These are phyloP conservation scores for Aspergillus ruber DNA, from an alignment of 2,329 filamentous ascomycete species.

Conservation along the genomic window DNA sequence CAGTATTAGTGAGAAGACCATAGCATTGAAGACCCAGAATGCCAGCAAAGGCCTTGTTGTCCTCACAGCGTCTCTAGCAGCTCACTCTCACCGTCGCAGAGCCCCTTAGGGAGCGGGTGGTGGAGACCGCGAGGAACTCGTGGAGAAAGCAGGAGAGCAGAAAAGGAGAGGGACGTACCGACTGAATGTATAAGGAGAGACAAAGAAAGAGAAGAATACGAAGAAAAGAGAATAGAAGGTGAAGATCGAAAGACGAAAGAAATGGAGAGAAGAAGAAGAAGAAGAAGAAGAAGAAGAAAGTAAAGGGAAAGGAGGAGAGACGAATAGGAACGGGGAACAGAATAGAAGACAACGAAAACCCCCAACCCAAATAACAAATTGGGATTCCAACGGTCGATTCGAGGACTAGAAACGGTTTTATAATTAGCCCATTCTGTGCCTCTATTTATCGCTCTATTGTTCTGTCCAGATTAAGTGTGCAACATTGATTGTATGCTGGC, in stretches of 20 bases:
- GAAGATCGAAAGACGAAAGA: conserved; percentile 2
- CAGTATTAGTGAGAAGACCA: not conserved
- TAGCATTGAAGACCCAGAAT: not conserved
- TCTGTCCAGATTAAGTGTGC: no score
- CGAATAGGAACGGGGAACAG: not conserved
- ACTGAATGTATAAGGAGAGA: conserved; percentile 1
- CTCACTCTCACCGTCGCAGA: conserved; percentile 9
- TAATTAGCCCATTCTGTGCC: no score
- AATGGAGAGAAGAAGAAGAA: conserved; percentile 3
- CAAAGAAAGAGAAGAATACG: conserved; percentile 3
- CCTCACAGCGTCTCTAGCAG: not conserved
- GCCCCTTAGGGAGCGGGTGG: not conserved
- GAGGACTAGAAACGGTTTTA: no score
- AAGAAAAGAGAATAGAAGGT: not conserved
- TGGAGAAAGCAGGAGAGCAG: conserved; percentile 1
- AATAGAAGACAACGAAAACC: no score
- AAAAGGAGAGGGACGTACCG: conserved; percentile 4
- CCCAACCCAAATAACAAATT: no score
- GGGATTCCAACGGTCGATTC: no score
- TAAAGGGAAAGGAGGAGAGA: conserved; percentile 2
- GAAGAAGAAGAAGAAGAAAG: conserved; percentile 1
- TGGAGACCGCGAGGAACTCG: not conserved
- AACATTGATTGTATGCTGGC: not conserved
- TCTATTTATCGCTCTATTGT: no score
- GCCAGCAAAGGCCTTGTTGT: no score